Evolutionary conservation across 2,329 filamentous ascomycete genomes (phyloP).

Genomic region (Pseudocercospora crystallina): DNA sequence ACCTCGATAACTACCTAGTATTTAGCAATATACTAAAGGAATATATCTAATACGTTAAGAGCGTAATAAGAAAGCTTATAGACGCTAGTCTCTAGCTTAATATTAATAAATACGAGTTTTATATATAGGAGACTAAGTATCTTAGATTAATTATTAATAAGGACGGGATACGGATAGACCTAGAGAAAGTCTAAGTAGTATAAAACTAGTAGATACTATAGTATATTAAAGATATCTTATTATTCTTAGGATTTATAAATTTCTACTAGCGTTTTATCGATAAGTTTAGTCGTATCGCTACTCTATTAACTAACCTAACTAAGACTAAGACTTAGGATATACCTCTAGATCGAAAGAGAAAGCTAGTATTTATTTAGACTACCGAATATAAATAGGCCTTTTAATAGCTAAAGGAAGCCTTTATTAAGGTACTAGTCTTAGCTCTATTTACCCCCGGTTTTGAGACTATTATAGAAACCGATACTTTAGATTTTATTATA

Average conservation of each 20-base stretch:
- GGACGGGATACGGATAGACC: constrained; percentile 17
- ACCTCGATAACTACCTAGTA: constrained; percentile 8
- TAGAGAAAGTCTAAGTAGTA: constrained; percentile 14
- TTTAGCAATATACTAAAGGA: constrained; percentile 2
- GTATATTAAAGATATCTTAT: constrained; percentile 20
- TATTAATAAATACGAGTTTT: constrained; percentile 25
- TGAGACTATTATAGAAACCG: background rate
- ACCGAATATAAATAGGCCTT: background rate
- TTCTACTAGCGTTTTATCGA: constrained; percentile 12
- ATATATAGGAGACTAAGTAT: constrained; percentile 20
- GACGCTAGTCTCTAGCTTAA: constrained; percentile 14
- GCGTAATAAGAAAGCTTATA: constrained; percentile 19
- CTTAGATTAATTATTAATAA: constrained; percentile 21
- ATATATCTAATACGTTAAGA: constrained; percentile 19
- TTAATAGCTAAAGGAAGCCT: background rate
- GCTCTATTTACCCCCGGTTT: background rate
- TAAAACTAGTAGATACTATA: constrained; percentile 14
- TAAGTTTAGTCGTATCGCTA: background rate
- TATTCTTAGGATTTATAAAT: constrained; percentile 23
- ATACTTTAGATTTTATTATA: background rate
- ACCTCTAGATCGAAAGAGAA: no score
- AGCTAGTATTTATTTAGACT: no score
- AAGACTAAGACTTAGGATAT: no score
- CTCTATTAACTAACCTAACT: no score
- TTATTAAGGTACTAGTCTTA: background rate